Conservation (phyloP, 805 yeast species). For the Candida railenensis region DNA sequence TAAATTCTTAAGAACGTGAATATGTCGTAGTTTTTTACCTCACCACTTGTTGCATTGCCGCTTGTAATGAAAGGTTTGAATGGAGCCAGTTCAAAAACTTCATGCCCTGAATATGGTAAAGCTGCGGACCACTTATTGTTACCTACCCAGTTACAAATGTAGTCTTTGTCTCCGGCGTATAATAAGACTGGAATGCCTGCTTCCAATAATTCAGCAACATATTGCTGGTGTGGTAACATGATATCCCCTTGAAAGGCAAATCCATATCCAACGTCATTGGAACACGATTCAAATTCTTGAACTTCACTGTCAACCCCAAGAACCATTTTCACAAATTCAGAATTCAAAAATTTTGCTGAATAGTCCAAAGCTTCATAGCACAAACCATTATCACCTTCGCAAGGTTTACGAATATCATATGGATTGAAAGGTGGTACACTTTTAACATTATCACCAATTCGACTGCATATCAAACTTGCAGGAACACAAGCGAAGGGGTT, state of each 20-base stretch:
- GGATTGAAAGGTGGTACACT: slow-evolving; percentile 42
- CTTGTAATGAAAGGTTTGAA: slow-evolving; percentile 39
- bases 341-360: slow-evolving; percentile 53
- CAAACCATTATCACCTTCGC: slow-evolving; percentile 47
- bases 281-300: slow-evolving; percentile 46
- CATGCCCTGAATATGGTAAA: slow-evolving; percentile 24
- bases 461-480: slow-evolving; percentile 33
- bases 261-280: slow-evolving; percentile 48
- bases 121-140: slow-evolving; percentile 41
- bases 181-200: slow-evolving; percentile 38
- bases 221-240: slow-evolving; percentile 69
- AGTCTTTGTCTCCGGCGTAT: slow-evolving; percentile 47
- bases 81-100: slow-evolving; percentile 16
- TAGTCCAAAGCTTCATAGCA: slow-evolving; percentile 54
- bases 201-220: slow-evolving; percentile 44
- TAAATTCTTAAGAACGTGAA: slow-evolving; percentile 82
- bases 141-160: slow-evolving; percentile 47
- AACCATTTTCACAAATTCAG: slow-evolving; percentile 49
- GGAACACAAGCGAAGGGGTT: slow-evolving; percentile 40
- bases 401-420: slow-evolving; percentile 58
- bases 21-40: slow-evolving; percentile 67
- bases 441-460: slow-evolving; percentile 15
- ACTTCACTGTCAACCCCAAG: slow-evolving; percentile 56
- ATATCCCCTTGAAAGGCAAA: slow-evolving; percentile 63
- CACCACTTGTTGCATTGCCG: slow-evolving; percentile 56